Base-by-base conservation (phyloP, 225 moss, liverwort and hornwort species). In the Asterella californica region DNA sequence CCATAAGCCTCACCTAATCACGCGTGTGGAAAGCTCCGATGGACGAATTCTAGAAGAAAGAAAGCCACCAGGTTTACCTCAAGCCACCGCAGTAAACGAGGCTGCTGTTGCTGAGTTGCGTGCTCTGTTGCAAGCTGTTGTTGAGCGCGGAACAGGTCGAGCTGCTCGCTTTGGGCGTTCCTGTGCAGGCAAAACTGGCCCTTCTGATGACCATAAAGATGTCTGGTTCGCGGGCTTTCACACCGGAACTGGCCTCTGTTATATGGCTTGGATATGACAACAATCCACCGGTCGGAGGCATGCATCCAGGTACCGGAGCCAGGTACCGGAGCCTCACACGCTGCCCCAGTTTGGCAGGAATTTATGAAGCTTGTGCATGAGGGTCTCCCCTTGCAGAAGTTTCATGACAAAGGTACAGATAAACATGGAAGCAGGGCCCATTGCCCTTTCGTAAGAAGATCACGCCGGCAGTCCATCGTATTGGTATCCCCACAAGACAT, bases 141-240 rank as follows among this genome's bases (percentile, higher is more conserved):
- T 97, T 78, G 94, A 94, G 77, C 93, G 89, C 83, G 97, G 97
- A 68, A 94, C 94, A 82, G 97, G 97, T 79, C 81, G 86, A 78
- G 88, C 87, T 87, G 97, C 94, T 52, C 89, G 86, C 79, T 82
- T 97, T 30, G 92, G 90, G 67, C 94, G 97, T 53, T 93, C 97
- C 15, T 97, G 97, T 89, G 97, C 91, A 76, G 97, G 97, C 60
- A 93, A 93, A 83, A 91, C 97, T 19, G 97, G 97, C 81, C 94
- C 94, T 82, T 97, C 97, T 66, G 91, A 93, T 80, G 94, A 92
- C 34, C 94, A 97, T 83, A 90, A 90, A 74, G 97, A 97, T 90
- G 89, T 91, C 81, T 97, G 97, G 97, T 97, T 97, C 91, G 97
- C 97, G 71, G 97, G 97, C 34, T 97, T n/a, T 93, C 66, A 97